phyloP scores from a whole-genome alignment of 306 rosid genomes.

The barrel medic (Medicago truncatula) region MtrunA17r5.0-ANR NC_053048.1:40589501-40590000 shows the following conservation, averaged over 20 bases:
- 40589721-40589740: conserved; percentile 39
- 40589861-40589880: conserved; percentile 83
- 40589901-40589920: conserved; percentile 66
- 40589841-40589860: conserved; percentile 95
- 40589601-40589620: conserved; percentile 36
- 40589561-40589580: conserved; percentile 26
- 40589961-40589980: conserved; percentile 90
- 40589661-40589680: conserved; percentile 76
- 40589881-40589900: conserved; percentile 93
- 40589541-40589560: not conserved
- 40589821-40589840: conserved; percentile 95
- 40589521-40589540: not conserved
- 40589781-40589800: conserved; percentile 60
- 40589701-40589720: conserved; percentile 61
- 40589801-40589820: conserved; percentile 82
- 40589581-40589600: conserved; percentile 52
- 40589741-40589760: conserved; percentile 37
- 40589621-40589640: conserved; percentile 40
- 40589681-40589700: conserved; percentile 62
- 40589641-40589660: conserved; percentile 62
- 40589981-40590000: conserved; percentile 97
- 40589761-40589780: conserved; percentile 59
- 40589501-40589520: not conserved
- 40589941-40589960: conserved; percentile 71
- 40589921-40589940: conserved; percentile 80